Conservation (phyloP, 139 green algal genomes). For the Desmodesmus armatus region DNA sequence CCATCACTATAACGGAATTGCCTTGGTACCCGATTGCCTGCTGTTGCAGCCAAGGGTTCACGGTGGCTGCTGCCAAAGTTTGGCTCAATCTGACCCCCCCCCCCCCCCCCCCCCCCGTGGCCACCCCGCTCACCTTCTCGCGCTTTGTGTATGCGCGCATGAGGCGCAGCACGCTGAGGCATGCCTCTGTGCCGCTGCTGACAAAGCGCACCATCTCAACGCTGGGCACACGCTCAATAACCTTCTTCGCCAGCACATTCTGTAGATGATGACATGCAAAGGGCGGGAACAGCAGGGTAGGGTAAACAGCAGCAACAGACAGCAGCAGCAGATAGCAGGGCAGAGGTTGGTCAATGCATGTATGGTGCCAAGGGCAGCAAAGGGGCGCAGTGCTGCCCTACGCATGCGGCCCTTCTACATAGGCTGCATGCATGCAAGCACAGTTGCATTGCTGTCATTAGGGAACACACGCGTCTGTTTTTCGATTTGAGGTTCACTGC, state of each 20-base stretch:
- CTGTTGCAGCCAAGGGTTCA: neutral
- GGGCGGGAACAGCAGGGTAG: neutral
- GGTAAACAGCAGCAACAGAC: neutral
- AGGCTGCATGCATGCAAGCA: neutral
- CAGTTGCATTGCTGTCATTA: too few species aligned
- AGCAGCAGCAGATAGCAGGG: neutral
- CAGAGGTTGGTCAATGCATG: neutral
- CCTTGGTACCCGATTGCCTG: neutral
- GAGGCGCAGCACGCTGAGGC: constrained; percentile 96
- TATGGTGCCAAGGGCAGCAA: neutral
- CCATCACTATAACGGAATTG: too few species aligned
- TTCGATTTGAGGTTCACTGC: too few species aligned
- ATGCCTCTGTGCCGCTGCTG: constrained; percentile 98
- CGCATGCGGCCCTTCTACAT: neutral
- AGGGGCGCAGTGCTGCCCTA: too few species aligned
- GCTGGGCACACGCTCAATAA: constrained; percentile 96
- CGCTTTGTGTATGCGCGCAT: constrained; percentile 98
- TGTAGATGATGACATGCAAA: constrained; percentile 46
- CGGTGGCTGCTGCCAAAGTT: neutral
- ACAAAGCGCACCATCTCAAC: constrained; percentile 99
- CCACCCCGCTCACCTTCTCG: too few species aligned
- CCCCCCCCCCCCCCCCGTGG: too few species aligned
- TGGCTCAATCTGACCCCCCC: too few species aligned
- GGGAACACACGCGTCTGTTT: too few species aligned
- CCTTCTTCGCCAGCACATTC: constrained; percentile 97